Base-by-base conservation (phyloP, 345 rosid genomes). In the Salix brachista region DNA sequence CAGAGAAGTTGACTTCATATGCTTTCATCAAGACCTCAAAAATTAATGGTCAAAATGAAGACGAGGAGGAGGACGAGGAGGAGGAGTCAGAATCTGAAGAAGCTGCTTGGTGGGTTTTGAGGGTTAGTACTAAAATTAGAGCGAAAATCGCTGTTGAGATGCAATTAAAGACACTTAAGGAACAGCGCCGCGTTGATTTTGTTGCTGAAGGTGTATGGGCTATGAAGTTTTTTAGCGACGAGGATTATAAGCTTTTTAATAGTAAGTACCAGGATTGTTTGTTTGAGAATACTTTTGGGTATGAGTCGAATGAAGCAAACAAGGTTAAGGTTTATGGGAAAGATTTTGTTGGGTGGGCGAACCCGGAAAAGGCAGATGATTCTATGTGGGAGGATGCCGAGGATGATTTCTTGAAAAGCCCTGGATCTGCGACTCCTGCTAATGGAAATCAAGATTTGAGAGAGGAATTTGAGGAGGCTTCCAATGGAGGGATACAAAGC, bases 341-440 rank as follows among this genome's bases (percentile, higher is more conserved):
- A 84, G 98, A 96, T 80, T 96, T 96, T 80, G 84, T 91, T 44
- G 93, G 92, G 28, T 92, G 97, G 97, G 97, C 87, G 2, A 89
- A 91, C 60, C 99, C 98, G 7, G 94, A 91, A 44, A 90, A 80
- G 65, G 98, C 99, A n/a, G 99, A 96, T 82, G 99, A 96, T 83
- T 96, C 98, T 0, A 84, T 93, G 89, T 96, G 99, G 99, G 98
- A 96, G 75, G 99, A 96, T 79, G 99, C 98, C 10, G 99, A 94
- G 52, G 97, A 91, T 72, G 81, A 83, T 71, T 82, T 87, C 37
- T 82, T 82, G 30, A 83, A 85, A 50, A 94, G 95, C 78, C 98
- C 98, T 2, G 83, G 67, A 41, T 84, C 89, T 11, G 90, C 84
- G 12, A 92, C 92, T 66, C 92, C 93, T 0, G 74, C 79, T 6